Base-by-base conservation (phyloP, 2,329 filamentous ascomycete genomes). In the Hymenoscyphus albidus region DNA sequence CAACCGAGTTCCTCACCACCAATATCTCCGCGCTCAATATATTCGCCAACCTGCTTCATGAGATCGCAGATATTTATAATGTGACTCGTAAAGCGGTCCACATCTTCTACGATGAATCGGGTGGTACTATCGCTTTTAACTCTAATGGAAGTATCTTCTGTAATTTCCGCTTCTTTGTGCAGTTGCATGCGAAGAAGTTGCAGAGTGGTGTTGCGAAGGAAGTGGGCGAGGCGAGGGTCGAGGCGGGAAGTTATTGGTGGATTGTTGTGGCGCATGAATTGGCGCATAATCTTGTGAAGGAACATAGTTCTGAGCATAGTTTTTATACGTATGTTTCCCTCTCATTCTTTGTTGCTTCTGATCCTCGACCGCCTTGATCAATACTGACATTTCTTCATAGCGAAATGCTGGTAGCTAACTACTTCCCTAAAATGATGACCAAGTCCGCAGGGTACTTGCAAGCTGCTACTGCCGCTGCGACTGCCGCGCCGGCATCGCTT, bases 211-310 rank as follows among this genome's bases (percentile, higher is more conserved):
- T 27, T 55, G n/a, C 31, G 10, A 63, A 59, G 18, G 62, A 63
- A 32, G 5, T 10, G 18, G 70, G 76, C 1, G 78, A 82, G 62
- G 84, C 80, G 16, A 86, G 81, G 74, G 81, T 85, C 3, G 90
- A 95, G 66, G 91, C 91, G 2, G 80, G 87, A 64, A 85, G 89
- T 0, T 96, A 93, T 81, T 98, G 94, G 94, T 97, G 90, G 86
- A 90, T 97, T 68, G 93, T 95, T n/a, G 77, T 97, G 67, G 96
- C 93, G 67, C 95, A 99, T 76, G 96, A 99, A 79, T 79, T 99
- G 76, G 93, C 95, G 64, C 95, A 99, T 78, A 99, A 99, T 75
- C 79, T 99, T 62, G 92, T 97, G 9, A 78, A 80, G 44, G 83
- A 87, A 68, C 94, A 98, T 76, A 89, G 89, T 73, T 82, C 90